A percentile compares a stretch with the other conserved stretches of the same genome.
phyloP scores from a whole-genome alignment of 768 basidiomycete species.

The Auricularia cornea region DNA sequence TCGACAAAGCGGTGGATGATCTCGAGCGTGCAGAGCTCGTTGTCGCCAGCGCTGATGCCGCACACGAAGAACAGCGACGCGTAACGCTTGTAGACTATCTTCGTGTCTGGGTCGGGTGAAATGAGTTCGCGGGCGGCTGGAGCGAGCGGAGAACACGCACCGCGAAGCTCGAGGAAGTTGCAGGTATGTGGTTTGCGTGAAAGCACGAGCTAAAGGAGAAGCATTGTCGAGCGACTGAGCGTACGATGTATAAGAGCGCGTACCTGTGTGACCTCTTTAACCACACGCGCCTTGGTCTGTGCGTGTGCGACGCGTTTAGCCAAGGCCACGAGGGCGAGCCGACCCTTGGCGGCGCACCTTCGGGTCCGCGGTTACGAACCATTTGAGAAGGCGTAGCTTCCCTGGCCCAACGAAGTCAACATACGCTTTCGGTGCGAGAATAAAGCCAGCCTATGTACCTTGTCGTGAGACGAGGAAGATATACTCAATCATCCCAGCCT shows the following conservation, averaged over 20 bases:
- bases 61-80: constrained; percentile 93
- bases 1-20: constrained; percentile 93
- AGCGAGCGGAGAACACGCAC: constrained; percentile 40
- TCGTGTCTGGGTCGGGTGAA: constrained; percentile 41
- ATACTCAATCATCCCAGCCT: not conserved
- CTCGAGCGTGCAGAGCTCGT: constrained; percentile 87
- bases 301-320: not conserved
- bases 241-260: not conserved
- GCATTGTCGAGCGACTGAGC: no score
- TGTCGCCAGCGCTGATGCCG: constrained; percentile 75
- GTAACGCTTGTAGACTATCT: constrained; percentile 92
- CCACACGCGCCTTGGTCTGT: not conserved
- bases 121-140: not conserved
- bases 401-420: not conserved
- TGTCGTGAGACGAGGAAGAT: not conserved
- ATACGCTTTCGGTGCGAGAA: no score
- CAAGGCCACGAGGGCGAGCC: not conserved
- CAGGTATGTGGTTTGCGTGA: constrained; percentile 86
- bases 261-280: not conserved
- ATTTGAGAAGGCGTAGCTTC: not conserved
- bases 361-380: not conserved
- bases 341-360: not conserved
- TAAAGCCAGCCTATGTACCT: no score
- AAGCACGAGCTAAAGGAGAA: constrained; percentile 65
- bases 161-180: constrained; percentile 96